Conservation (phyloP, 306 rosid species). For the Alnus glutinosa region DNA sequence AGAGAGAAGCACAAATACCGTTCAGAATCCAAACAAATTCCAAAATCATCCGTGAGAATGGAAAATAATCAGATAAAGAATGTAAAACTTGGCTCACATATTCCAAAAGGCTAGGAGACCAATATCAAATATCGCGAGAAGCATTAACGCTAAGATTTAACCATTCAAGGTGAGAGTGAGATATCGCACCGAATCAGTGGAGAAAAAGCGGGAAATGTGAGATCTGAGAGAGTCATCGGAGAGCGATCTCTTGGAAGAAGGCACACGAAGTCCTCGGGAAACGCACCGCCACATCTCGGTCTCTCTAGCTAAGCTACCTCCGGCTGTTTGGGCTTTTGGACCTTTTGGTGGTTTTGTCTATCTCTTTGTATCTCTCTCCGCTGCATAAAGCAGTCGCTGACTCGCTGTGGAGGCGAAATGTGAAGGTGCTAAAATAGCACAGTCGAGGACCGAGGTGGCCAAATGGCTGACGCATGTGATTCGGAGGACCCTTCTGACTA, state of each 20-base stretch:
- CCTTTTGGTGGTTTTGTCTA: neutral
- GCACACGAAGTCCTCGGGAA: conserved; percentile 68
- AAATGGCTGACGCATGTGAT: neutral
- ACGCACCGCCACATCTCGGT: conserved; percentile 87
- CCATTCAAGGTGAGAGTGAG: neutral
- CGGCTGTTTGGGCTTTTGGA: neutral
- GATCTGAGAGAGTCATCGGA: conserved; percentile 55
- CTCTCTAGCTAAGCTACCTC: neutral
- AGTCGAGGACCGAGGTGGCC: neutral
- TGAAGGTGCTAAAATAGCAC: neutral
- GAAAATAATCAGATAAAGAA: neutral
- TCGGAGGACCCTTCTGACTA: neutral
- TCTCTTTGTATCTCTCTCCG: neutral
- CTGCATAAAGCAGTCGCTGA: neutral
- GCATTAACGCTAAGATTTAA: neutral
- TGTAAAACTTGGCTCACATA: neutral
- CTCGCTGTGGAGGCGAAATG: conserved; percentile 17
- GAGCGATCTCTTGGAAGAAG: conserved; percentile 47
- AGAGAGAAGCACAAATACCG: neutral
- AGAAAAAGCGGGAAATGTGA: conserved; percentile 71
- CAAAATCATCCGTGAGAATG: neutral
- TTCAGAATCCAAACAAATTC: neutral
- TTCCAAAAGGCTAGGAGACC: neutral
- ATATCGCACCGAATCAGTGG: conserved; percentile 51
- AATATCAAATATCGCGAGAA: neutral